phyloP scores from a whole-genome alignment of 1,139 yeast genomes.

The Tardiomyces depauwii region DNA sequence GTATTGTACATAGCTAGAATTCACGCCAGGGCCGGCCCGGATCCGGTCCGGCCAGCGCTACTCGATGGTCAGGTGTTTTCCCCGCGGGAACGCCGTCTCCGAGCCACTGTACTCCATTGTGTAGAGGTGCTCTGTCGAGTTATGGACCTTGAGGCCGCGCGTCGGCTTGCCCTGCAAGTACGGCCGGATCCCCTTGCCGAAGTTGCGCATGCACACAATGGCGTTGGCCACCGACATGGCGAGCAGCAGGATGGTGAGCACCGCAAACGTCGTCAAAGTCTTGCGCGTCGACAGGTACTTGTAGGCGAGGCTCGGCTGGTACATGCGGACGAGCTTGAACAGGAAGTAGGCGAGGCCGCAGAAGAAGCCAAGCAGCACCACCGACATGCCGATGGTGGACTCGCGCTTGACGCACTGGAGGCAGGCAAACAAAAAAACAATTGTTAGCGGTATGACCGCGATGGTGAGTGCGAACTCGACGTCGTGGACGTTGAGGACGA shows the following conservation, averaged over 20 bases:
- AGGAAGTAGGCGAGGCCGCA: constrained; percentile 40
- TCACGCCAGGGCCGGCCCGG: no score
- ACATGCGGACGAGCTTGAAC: constrained; percentile 40
- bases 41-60: background rate
- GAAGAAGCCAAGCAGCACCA: constrained; percentile 27
- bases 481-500: constrained; percentile 34
- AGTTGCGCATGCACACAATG: constrained; percentile 29
- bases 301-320: constrained; percentile 34
- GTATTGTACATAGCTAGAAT: no score
- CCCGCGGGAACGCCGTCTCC: background rate
- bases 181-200: constrained; percentile 30
- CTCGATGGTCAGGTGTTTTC: background rate
- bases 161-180: background rate
- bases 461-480: constrained; percentile 41
- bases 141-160: background rate
- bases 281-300: constrained; percentile 38
- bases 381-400: constrained; percentile 21
- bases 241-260: constrained; percentile 34
- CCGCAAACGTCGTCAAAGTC: constrained; percentile 39
- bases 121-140: background rate
- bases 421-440: constrained; percentile 30
- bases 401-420: constrained; percentile 35
- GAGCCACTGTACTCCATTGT: background rate
- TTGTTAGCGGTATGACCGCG: constrained; percentile 38
- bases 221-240: constrained; percentile 31